phyloP scores from a whole-genome alignment of 257 asterid species.

The Solanum bulbocastanum region DNA sequence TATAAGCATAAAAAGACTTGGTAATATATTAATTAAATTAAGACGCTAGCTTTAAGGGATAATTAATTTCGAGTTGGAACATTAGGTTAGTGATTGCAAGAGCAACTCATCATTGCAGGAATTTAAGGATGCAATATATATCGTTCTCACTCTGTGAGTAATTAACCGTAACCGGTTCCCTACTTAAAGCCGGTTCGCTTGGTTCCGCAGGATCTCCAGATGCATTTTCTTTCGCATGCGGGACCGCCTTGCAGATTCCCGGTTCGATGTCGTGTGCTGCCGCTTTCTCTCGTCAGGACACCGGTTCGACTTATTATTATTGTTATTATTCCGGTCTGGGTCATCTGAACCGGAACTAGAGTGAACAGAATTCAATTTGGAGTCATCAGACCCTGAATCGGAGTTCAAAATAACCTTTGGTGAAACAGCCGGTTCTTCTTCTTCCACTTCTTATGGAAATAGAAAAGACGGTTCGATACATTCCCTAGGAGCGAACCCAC shows the following conservation, averaged over 20 bases:
- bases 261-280: not conserved
- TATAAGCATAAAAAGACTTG: not conserved
- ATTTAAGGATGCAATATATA: not conserved
- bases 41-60: not conserved
- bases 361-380: constrained; percentile 1
- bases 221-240: constrained; percentile 73
- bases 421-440: not conserved
- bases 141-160: constrained; percentile 17
- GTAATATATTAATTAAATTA: not conserved
- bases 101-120: not conserved
- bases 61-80: not conserved
- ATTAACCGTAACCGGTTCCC: constrained; percentile 48
- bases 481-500: constrained; percentile 49
- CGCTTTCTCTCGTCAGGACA: constrained; percentile 19
- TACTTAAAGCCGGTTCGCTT: constrained; percentile 41
- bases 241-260: constrained; percentile 79
- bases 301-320: not conserved
- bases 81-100: not conserved
- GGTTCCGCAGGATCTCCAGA: constrained; percentile 69
- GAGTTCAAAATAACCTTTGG: constrained; percentile 23
- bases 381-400: constrained; percentile 37
- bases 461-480: constrained; percentile 24
- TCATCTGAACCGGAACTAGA: constrained; percentile 24
- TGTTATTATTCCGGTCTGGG: constrained; percentile 7
- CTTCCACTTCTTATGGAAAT: constrained; percentile 11